Conservation (phyloP, 2,329 filamentous ascomycete species). For the Zalaria sp. region DNA sequence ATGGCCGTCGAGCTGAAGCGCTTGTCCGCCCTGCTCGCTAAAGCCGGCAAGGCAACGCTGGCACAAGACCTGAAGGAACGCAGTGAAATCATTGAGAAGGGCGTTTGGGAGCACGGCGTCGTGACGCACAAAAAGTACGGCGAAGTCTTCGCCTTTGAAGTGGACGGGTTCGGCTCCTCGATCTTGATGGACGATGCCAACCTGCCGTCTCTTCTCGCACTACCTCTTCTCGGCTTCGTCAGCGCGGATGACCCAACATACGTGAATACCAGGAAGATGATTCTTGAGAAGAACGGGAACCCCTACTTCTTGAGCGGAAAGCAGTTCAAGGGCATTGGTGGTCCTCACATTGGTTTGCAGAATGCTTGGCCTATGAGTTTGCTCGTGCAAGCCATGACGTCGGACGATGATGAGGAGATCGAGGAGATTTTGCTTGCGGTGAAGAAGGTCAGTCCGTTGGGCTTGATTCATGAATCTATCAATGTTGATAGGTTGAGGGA, state of each 20-base stretch:
- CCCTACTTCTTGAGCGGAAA: slow-evolving; percentile 74
- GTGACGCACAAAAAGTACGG: slow-evolving; percentile 62
- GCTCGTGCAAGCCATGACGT: slow-evolving; percentile 81
- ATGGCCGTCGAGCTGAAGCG: slow-evolving; percentile 80
- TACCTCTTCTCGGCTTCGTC: slow-evolving; percentile 68
- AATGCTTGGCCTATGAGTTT: slow-evolving; percentile 97
- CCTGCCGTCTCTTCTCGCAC: slow-evolving; percentile 63
- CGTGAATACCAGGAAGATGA: slow-evolving; percentile 73
- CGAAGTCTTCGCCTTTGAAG: slow-evolving; percentile 72
- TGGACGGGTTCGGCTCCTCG: slow-evolving; percentile 70
- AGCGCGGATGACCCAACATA: slow-evolving; percentile 54
- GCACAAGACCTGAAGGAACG: slow-evolving; percentile 38
- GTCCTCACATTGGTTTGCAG: slow-evolving; percentile 65
- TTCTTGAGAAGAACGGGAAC: slow-evolving; percentile 63
- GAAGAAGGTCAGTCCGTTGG: slow-evolving; percentile 58
- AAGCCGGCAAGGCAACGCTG: slow-evolving; percentile 40
- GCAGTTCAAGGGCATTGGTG: slow-evolving; percentile 78
- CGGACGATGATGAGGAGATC: slow-evolving; percentile 73
- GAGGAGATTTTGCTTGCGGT: slow-evolving; percentile 57
- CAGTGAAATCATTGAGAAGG: slow-evolving; percentile 53
- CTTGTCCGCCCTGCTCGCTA: slow-evolving; percentile 53
- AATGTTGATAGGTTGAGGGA: slow-evolving; percentile 56
- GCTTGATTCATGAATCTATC: slow-evolving; percentile 83
- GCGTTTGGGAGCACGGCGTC: slow-evolving; percentile 74
- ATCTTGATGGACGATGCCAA: slow-evolving; percentile 88